Percentiles rank a stretch among this genome's conserved stretches.
Evolutionary conservation across 768 basidiomycete genomes (phyloP).

Genomic region (Mrakia frigida): DNA sequence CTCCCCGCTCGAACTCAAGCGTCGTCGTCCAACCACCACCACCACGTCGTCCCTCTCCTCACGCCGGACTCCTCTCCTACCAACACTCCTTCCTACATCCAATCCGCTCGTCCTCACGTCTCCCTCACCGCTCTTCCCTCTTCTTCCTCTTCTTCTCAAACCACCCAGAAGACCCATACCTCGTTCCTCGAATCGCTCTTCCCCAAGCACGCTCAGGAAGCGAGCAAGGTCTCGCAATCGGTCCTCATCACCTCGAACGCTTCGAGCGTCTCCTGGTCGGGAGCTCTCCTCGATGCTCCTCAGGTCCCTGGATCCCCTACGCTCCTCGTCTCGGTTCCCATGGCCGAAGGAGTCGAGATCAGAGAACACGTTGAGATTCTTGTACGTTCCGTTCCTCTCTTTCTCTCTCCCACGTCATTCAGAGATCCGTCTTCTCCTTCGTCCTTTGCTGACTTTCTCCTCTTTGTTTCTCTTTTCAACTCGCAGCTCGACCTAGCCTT

Average conservation of each 20-base stretch:
- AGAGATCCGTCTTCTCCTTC: background rate
- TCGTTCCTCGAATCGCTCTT: slow-evolving; percentile 22
- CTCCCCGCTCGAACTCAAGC: background rate
- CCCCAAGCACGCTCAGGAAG: background rate
- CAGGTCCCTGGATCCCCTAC: slow-evolving; percentile 60
- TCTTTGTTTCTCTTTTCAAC: background rate
- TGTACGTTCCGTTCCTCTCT: slow-evolving; percentile 7
- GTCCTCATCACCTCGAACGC: slow-evolving; percentile 6
- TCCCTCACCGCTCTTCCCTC: background rate
- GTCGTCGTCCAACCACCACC: too few relatives aligned
- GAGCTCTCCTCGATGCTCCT: slow-evolving; percentile 17
- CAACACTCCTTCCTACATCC: background rate
- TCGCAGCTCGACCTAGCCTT: slow-evolving; percentile 78
- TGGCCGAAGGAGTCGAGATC: slow-evolving; percentile 68
- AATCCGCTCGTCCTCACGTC: background rate
- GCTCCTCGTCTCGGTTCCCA: slow-evolving; percentile 66
- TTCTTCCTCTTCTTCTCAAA: background rate
- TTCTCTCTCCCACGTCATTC: too few relatives aligned
- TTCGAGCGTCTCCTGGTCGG: background rate
- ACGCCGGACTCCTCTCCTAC: slow-evolving; percentile 28
- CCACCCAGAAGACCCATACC: background rate
- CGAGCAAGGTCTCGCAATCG: slow-evolving; percentile 6
- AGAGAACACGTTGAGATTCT: slow-evolving; percentile 63
- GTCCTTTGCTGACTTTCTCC: background rate
- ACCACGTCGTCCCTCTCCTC: slow-evolving; percentile 9